Base-by-base conservation (phyloP, 345 rosid species). In the Tarenaya hassleriana region DNA sequence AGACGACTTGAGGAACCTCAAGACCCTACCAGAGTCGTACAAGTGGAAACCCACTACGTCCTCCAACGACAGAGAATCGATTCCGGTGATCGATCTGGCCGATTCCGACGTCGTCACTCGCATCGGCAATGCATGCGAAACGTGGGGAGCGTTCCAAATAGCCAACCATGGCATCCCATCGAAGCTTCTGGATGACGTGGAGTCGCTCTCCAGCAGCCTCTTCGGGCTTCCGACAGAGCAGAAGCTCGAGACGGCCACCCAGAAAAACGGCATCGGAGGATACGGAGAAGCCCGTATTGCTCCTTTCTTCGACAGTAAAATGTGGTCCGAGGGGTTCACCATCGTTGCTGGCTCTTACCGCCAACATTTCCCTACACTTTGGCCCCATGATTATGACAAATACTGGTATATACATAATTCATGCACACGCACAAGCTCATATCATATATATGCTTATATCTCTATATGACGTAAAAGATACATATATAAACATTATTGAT, bases 251-350 rank as follows among this genome's bases (percentile, higher is more conserved):
- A 90, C 83, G 1, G 76, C 77, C 6, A 69, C 94, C 29, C 62
- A 78, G 1, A 78, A 86, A 0, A 81, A 75, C 31, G 90, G 94
- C 0, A 50, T 77, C 42, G 68, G 85, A 0, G 97, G 98, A 44
- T 92, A 81, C 31, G 97, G 97, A 0, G 71, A 77, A 4, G 83
- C 94, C 0, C 77, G 81, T 39, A 81, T 85, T 20, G 76, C 97
- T 7, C 55, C 77, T 20, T 85, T 83, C 61, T 92, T 88, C 47
- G 67, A 88, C 13, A 92, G 85, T 77, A 78, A 64, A 41, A 83
- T 92, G 95, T 92, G 98, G 98, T 83, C 90, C 7, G 97, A 88
- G 60, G 97, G 98, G 6, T 85, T 88, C 70, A 83, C 98, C 39
- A 62, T 92, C 12, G 63, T 68, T 7, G 95, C 52, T 37, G 55